A percentile compares a stretch with the other conserved stretches of the same genome.
These are phyloP conservation scores for Apostasia shenzhenica DNA, from an alignment of 106 monocot species.

Conservation along the genomic window DNA sequence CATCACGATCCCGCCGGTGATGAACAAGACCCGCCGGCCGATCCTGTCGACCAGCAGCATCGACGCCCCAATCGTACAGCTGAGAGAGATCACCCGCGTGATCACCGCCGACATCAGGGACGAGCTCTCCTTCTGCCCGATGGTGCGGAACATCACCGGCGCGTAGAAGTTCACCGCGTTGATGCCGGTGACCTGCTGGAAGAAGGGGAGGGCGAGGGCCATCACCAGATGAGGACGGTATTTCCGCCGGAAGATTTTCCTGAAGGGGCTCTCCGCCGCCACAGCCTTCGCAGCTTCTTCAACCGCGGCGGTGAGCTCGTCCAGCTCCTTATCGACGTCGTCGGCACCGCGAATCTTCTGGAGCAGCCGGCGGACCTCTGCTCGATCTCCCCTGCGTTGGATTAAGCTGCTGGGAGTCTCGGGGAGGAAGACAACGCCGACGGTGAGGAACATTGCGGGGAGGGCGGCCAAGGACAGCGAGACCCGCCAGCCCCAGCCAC, in stretches of 20 bases:
- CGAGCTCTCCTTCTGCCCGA: constrained; percentile 8
- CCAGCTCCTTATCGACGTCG: constrained; percentile 34
- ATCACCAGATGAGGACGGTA: constrained; percentile 51
- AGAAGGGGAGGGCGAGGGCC: constrained; percentile 32
- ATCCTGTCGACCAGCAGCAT: constrained; percentile 24
- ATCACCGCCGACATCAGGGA: constrained; percentile 14
- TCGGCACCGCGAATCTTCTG: constrained; percentile 18
- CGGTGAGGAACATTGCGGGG: constrained; percentile 27
- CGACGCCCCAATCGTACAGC: constrained; percentile 17
- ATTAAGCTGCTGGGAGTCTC: constrained; percentile 48
- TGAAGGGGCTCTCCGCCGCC: constrained; percentile 1
- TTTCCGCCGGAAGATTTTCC: background rate
- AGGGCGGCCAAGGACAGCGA: constrained; percentile 41
- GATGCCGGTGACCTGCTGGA: constrained; percentile 51
- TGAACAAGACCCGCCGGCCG: constrained; percentile 3
- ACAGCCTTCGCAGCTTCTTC: constrained; percentile 6
- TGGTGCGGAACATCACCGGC: constrained; percentile 12
- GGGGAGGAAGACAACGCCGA: constrained; percentile 33
- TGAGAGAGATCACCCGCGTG: background rate
- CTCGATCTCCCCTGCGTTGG: constrained; percentile 17
- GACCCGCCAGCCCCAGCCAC: constrained; percentile 44
- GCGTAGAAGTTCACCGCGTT: constrained; percentile 65
- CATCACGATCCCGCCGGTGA: background rate
- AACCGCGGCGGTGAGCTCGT: constrained; percentile 6
- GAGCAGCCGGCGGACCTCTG: background rate